Base-by-base conservation (phyloP, 257 asterid species). In the Ophiorrhiza pumila region DNA sequence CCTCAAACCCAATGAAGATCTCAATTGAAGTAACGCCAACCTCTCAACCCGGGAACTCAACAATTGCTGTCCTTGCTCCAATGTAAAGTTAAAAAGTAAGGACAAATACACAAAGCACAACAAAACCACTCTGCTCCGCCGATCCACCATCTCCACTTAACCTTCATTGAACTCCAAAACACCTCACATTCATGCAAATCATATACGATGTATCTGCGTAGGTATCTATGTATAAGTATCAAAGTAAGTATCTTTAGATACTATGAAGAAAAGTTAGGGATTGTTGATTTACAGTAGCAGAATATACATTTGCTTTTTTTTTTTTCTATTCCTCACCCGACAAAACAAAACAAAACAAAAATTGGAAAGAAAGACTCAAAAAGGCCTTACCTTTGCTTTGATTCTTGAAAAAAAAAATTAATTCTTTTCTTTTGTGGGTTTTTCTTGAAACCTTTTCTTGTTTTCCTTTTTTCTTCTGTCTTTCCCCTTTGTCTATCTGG, bases 1-100 rank as follows among this genome's bases (percentile, higher is more conserved):
- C 80, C 97, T 85, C 77, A 95, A 68, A 83, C 99, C 99, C 84
- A 95, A 80, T 9, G 98, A 90, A 85, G 97, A 90, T 90, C 99
- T 95, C 82, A 95, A 79, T 82, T 81, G 86, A 74, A 95, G 91
- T 81, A 94, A 82, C 70, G 92, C 85, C 64, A 82, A 79, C 74
- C 89, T 85, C 29, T 94, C 97, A 55, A 74, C 81, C 71, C 86
- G 57, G 37, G 95, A 85, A 47, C 66, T 60, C 79, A 72, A 71
- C 6, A 79, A 53, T 63, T 83, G 84, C 77, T 88, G 94, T 80
- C 83, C 85, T 76, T 93, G 98, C 85, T 76, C 83, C 27, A 86
- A 31, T 60, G 92, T 80, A 77, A 55, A 76, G 47, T 82, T 82
- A 80, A 89, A 76, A 68, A 87, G 82, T 78, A 86, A 78, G 69